phyloP scores from a whole-genome alignment of 2,329 filamentous ascomycete genomes.

The Cladosporium sp. region DNA sequence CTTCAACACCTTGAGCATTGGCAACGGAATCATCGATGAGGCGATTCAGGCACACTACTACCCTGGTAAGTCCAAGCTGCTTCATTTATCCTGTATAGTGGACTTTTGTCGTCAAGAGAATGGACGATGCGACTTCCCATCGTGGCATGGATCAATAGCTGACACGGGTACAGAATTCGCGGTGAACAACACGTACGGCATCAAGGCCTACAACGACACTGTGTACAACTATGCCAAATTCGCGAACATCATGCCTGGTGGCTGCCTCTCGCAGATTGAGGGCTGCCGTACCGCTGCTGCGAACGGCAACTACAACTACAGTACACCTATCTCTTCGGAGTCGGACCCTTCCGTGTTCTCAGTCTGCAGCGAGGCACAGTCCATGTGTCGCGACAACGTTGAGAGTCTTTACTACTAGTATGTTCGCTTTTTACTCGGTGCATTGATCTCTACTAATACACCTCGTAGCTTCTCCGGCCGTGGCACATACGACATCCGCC shows the following conservation, averaged over 20 bases:
- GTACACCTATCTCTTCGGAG: slow-evolving; percentile 8
- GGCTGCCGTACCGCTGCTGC: slow-evolving; percentile 47
- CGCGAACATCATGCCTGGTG: slow-evolving; percentile 44
- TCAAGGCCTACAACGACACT: slow-evolving; percentile 53
- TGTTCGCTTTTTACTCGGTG: not conserved
- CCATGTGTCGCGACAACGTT: slow-evolving; percentile 55
- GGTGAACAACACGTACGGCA: slow-evolving; percentile 54
- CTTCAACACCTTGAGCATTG: slow-evolving; percentile 49
- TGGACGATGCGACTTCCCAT: too few relatives aligned
- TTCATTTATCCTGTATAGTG: too few relatives aligned
- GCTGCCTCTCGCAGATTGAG: slow-evolving; percentile 48
- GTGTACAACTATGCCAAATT: slow-evolving; percentile 58
- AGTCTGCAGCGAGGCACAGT: slow-evolving; percentile 52
- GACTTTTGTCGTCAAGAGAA: too few relatives aligned
- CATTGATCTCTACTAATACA: not conserved
- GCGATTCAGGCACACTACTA: slow-evolving; percentile 46
- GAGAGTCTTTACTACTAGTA: slow-evolving; percentile 54
- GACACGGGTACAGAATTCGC: slow-evolving; percentile 39
- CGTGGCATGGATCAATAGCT: not conserved
- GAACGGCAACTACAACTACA: slow-evolving; percentile 26
- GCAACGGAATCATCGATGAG: slow-evolving; percentile 55
- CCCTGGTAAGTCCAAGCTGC: slow-evolving; percentile 25
- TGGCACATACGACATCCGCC: slow-evolving; percentile 59
- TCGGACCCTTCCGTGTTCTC: slow-evolving; percentile 16
- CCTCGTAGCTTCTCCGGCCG: slow-evolving; percentile 42